Evolutionary conservation across 1,284 basidiomycete species (phyloP).

Genomic region (Papiliotrema terrestris): DNA sequence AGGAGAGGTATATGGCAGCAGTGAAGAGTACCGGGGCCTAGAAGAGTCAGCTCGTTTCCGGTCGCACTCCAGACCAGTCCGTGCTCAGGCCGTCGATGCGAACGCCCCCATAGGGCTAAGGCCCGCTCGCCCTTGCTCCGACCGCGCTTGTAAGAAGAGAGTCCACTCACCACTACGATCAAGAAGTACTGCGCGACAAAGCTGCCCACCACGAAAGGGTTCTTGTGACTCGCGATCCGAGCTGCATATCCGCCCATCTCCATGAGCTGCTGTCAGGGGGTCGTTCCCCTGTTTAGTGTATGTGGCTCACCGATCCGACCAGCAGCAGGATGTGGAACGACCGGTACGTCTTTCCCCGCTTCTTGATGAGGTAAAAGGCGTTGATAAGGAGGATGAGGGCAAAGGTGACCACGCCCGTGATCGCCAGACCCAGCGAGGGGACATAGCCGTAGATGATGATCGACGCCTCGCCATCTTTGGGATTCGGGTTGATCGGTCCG

Average conservation of each 20-base stretch:
- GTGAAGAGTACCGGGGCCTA: conserved; percentile 48
- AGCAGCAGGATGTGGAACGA: conserved; percentile 24
- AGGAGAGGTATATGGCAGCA: conserved; percentile 46
- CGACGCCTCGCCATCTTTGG: conserved; percentile 31
- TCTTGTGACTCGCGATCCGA: conserved; percentile 20
- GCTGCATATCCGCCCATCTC: conserved; percentile 37
- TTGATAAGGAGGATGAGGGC: conserved; percentile 33
- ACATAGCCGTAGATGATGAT: conserved; percentile 47
- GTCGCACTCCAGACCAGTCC: too few relatives aligned
- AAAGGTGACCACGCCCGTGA: conserved; percentile 38
- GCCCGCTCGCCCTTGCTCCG: too few relatives aligned
- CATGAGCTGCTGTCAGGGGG: conserved; percentile 23
- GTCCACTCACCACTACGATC: conserved; percentile 47
- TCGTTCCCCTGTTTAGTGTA: neutral
- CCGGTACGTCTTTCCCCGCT: conserved; percentile 10
- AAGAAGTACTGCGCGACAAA: conserved; percentile 48
- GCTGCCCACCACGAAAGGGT: conserved; percentile 24
- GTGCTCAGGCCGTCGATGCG: too few relatives aligned
- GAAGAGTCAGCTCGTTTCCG: neutral
- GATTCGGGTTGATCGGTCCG: conserved; percentile 42
- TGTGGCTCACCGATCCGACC: conserved; percentile 22
- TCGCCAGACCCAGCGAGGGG: conserved; percentile 37
- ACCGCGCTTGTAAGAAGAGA: too few relatives aligned
- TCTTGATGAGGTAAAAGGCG: conserved; percentile 19
- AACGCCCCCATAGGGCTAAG: too few relatives aligned